Evolutionary conservation across 495 filamentous ascomycete species (phyloP).

Genomic region (Podospora conica): DNA sequence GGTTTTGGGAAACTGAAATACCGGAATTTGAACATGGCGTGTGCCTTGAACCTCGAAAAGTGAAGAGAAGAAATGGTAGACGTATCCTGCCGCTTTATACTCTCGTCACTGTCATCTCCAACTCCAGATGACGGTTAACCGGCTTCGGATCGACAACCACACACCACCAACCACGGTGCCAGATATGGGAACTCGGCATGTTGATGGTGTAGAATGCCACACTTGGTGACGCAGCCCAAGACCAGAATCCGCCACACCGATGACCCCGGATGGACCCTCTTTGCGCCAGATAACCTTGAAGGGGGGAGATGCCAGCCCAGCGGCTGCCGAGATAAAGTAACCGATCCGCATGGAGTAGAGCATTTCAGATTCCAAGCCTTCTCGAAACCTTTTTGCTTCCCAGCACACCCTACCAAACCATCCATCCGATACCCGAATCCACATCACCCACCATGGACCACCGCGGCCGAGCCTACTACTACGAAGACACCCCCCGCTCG

Average conservation of each 20-base stretch:
- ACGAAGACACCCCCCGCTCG: conserved; percentile 14
- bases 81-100: neutral
- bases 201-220: neutral
- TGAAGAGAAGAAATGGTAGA: neutral
- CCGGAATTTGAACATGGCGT: neutral
- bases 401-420: neutral
- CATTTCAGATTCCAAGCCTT: neutral
- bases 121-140: neutral
- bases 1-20: neutral
- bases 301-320: neutral
- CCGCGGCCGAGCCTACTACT: conserved; percentile 14
- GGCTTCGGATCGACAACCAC: neutral
- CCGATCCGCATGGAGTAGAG: neutral
- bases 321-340: neutral
- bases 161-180: neutral
- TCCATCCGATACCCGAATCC: neutral
- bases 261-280: neutral
- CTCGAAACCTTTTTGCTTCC: neutral
- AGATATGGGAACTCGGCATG: neutral
- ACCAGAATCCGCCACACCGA: neutral
- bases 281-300: neutral
- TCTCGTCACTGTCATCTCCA: neutral
- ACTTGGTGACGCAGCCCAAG: neutral
- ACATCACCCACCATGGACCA: conserved; percentile 11
- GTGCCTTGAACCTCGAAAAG: neutral